Conservation (phyloP, 2,329 filamentous ascomycete genomes). For the Colletotrichum sp. region DNA sequence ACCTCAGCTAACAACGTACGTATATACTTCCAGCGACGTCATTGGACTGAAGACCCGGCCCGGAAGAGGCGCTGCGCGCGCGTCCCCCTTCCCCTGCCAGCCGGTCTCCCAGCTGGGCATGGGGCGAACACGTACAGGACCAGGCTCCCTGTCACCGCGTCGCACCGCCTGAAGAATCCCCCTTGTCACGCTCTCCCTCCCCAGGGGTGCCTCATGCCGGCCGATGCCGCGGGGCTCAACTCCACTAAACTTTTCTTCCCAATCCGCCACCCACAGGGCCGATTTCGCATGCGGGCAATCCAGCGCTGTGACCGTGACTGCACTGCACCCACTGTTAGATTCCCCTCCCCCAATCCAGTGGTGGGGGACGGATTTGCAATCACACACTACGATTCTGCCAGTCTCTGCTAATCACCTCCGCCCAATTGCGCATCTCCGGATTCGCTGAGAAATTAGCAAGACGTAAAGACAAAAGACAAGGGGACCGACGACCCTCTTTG, state of each 20-base stretch:
- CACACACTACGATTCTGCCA: neutral
- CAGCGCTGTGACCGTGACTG: neutral
- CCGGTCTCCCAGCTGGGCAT: neutral
- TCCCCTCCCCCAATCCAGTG: conserved; percentile 15
- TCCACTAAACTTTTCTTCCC: neutral
- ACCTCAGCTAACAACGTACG: neutral
- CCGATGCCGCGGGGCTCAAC: conserved; percentile 7
- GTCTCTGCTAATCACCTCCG: neutral
- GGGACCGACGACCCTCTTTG: neutral
- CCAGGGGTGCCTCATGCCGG: neutral
- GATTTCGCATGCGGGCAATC: conserved; percentile 14
- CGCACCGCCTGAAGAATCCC: neutral
- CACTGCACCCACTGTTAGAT: neutral
- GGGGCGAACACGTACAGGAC: neutral
- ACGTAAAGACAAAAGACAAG: neutral
- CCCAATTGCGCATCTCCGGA: conserved; percentile 19
- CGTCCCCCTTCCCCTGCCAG: neutral
- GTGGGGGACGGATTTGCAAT: conserved; percentile 23
- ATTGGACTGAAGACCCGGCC: conserved; percentile 4
- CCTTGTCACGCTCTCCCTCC: neutral
- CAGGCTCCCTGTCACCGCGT: neutral
- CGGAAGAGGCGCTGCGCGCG: neutral
- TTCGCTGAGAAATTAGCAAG: neutral
- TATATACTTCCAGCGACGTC: conserved; percentile 9
- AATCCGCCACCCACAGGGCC: conserved; percentile 13